Conservation (phyloP, 2,329 filamentous ascomycete genomes). For the Colletotrichum sublineola region DNA sequence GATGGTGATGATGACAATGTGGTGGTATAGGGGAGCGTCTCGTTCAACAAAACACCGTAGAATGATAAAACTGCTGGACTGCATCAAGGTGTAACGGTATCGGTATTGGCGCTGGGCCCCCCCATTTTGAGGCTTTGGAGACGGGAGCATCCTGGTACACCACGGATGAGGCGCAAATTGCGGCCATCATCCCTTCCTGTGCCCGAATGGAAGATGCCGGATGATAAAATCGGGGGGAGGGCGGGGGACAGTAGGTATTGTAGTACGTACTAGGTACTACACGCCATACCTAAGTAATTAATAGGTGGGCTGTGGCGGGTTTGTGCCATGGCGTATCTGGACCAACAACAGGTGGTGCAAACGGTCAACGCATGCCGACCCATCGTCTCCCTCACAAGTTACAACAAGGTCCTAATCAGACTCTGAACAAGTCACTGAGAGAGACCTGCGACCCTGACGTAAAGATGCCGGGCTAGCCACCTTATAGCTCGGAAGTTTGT, state of each 20-base stretch:
- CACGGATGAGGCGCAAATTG: conserved; percentile 22
- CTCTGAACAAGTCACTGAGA: background rate
- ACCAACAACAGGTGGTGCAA: conserved; percentile 26
- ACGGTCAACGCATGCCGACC: conserved; percentile 5
- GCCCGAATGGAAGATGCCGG: background rate
- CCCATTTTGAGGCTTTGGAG: conserved; percentile 4
- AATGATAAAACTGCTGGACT: background rate
- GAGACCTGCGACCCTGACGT: conserved; percentile 4
- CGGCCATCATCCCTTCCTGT: conserved; percentile 11
- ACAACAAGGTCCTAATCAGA: background rate
- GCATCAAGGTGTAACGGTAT: background rate
- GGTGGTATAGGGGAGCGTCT: background rate
- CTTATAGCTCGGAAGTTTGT: conserved; percentile 10
- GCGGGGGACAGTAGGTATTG: background rate
- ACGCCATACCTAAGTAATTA: too few species aligned
- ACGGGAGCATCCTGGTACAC: conserved; percentile 28
- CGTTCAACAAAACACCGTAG: background rate
- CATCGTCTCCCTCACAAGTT: background rate
- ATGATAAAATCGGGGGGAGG: background rate
- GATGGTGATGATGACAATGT: background rate
- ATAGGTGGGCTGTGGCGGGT: too few species aligned
- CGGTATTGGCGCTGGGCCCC: background rate
- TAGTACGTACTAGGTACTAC: background rate
- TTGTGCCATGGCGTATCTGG: conserved; percentile 7
- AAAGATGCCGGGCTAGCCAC: background rate